These are phyloP conservation scores for Cordyceps cicadae DNA, from an alignment of 2,329 filamentous ascomycete species.

Conservation along the genomic window DNA sequence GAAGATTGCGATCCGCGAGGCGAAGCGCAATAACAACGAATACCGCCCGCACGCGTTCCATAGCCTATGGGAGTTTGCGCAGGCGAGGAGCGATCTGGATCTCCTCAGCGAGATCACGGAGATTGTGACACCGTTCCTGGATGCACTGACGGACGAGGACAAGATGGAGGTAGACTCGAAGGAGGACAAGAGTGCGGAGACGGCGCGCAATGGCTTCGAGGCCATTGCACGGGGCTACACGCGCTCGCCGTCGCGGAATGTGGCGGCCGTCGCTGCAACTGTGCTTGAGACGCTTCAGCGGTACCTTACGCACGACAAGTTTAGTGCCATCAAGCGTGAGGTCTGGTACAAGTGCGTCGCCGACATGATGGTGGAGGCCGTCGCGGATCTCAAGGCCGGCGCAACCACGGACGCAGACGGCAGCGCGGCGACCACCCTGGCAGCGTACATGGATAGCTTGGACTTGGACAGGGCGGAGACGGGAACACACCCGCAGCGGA, in stretches of 20 bases:
- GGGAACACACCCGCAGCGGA: constrained; percentile 44
- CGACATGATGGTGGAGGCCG: constrained; percentile 39
- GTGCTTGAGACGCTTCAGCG: constrained; percentile 33
- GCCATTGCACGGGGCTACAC: constrained; percentile 43
- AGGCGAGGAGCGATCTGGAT: constrained; percentile 58
- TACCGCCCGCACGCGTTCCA: constrained; percentile 72
- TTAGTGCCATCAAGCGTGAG: constrained; percentile 37
- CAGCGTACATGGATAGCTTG: constrained; percentile 38
- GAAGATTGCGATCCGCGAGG: constrained; percentile 77
- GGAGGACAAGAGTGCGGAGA: constrained; percentile 34
- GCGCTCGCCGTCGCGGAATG: constrained; percentile 28
- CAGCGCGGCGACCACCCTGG: constrained; percentile 14
- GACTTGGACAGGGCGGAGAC: constrained; percentile 37
- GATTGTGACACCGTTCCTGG: constrained; percentile 56
- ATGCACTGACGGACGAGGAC: constrained; percentile 48
- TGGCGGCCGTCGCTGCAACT: constrained; percentile 29
- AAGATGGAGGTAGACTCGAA: constrained; percentile 62
- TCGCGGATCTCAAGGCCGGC: constrained; percentile 13
- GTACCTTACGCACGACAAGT: constrained; percentile 31
- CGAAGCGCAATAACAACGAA: constrained; percentile 78
- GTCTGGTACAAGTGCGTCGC: constrained; percentile 44
- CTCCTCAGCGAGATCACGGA: constrained; percentile 58
- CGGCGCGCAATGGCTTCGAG: constrained; percentile 42
- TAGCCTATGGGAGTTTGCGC: constrained; percentile 65
- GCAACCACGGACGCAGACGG: constrained; percentile 16